These are phyloP conservation scores for Ceriops decandra DNA, from an alignment of 345 rosid species.

Conservation along the genomic window DNA sequence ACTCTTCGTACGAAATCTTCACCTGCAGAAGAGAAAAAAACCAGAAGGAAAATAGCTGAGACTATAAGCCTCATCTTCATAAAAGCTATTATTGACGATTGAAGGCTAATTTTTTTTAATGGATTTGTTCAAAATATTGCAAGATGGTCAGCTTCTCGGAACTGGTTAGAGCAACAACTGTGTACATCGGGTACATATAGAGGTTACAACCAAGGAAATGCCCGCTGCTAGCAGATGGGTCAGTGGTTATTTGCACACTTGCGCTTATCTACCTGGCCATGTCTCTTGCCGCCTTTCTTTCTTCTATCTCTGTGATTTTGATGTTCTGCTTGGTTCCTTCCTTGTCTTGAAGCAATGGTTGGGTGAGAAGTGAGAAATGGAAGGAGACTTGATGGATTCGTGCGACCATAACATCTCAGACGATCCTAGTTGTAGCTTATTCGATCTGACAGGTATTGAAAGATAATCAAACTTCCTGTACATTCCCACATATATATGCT, in stretches of 20 bases:
- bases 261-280: neutral
- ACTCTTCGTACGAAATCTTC: constrained; percentile 2
- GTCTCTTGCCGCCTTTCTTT: neutral
- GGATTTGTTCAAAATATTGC: constrained; percentile 3
- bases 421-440: constrained; percentile 20
- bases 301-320: neutral
- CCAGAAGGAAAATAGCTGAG: constrained; percentile 34
- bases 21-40: constrained; percentile 50
- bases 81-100: neutral
- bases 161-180: constrained; percentile 7
- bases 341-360: constrained; percentile 63
- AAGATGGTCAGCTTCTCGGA: neutral
- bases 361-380: constrained; percentile 34
- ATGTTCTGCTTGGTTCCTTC: constrained; percentile 27
- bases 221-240: constrained; percentile 19
- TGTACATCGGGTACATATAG: neutral
- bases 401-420: constrained; percentile 47
- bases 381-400: constrained; percentile 24
- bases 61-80: constrained; percentile 36
- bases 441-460: constrained; percentile 7
- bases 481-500: too few species aligned
- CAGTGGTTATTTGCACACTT: constrained; percentile 42
- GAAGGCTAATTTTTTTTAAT: constrained; percentile 1
- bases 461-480: too few species aligned
- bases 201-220: neutral